Conservation (phyloP, 495 filamentous ascomycete species). For the Evansstolkia leycettana region DNA sequence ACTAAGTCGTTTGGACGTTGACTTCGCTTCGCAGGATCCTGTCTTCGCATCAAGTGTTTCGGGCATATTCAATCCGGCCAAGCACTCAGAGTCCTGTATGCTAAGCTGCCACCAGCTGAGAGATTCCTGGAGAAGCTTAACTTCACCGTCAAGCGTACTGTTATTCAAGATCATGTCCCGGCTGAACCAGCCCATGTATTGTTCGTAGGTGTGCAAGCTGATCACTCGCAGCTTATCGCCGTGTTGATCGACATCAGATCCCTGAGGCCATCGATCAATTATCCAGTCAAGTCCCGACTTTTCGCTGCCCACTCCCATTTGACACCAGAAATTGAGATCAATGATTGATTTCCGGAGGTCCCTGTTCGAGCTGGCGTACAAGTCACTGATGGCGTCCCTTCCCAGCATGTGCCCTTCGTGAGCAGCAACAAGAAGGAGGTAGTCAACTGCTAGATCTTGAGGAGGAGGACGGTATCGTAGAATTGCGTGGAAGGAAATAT, state of each 20-base stretch:
- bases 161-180: conserved; percentile 34
- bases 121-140: conserved; percentile 21
- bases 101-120: conserved; percentile 29
- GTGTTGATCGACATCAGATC: conserved; percentile 51
- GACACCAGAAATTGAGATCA: conserved; percentile 92
- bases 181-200: conserved; percentile 66
- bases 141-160: conserved; percentile 10
- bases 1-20: conserved; percentile 18
- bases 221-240: conserved; percentile 62
- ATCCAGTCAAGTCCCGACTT: conserved; percentile 88
- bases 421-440: conserved; percentile 71
- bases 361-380: conserved; percentile 52
- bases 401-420: conserved; percentile 79
- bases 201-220: conserved; percentile 66
- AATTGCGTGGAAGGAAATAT: conserved; percentile 68
- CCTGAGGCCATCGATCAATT: conserved; percentile 56
- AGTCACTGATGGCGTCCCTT: conserved; percentile 48
- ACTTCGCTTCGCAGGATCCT: conserved; percentile 1
- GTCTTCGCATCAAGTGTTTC: not conserved
- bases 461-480: conserved; percentile 67
- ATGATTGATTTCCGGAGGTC: conserved; percentile 77
- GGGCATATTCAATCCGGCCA: conserved; percentile 4
- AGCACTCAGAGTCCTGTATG: conserved; percentile 22
- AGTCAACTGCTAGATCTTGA: conserved; percentile 58
- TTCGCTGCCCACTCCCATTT: conserved; percentile 84